Evolutionary conservation across 345 rosid species (phyloP).

Genomic region (Brassica incana): DNA sequence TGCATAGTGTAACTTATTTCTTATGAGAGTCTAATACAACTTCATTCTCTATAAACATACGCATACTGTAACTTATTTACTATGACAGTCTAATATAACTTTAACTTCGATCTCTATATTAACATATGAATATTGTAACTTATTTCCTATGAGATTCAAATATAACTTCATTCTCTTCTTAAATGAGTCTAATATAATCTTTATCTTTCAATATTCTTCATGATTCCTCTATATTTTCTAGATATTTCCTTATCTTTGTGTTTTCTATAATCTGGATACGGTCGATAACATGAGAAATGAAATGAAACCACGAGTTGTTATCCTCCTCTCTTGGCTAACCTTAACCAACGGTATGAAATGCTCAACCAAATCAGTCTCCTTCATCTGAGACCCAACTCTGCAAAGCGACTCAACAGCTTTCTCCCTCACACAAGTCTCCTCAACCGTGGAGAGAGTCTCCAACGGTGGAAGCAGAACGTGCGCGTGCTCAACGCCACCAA

Average conservation of each 20-base stretch:
- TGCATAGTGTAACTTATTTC: neutral
- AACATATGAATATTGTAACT: neutral
- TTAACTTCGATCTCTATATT: too few species aligned
- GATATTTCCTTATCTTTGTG: neutral
- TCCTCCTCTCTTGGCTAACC: neutral
- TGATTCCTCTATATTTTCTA: neutral
- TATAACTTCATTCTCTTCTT: neutral
- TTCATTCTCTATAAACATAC: neutral
- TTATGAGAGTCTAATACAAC: neutral
- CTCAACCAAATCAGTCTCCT: too few species aligned
- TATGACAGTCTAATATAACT: neutral
- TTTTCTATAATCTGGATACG: neutral
- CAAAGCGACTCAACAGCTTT: too few species aligned
- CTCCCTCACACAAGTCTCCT: constrained; percentile 51
- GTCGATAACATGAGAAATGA: neutral
- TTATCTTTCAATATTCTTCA: neutral
- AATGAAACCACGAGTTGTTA: neutral
- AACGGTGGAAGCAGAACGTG: constrained; percentile 69
- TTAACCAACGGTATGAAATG: too few species aligned
- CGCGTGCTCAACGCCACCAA: constrained; percentile 80
- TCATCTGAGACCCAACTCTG: too few species aligned
- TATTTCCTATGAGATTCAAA: neutral
- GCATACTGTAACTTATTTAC: neutral
- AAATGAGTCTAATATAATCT: neutral
- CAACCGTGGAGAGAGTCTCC: constrained; percentile 74